Evolutionary conservation across 176 grass and related monocot genomes (phyloP).

Genomic region (Phragmites australis): DNA sequence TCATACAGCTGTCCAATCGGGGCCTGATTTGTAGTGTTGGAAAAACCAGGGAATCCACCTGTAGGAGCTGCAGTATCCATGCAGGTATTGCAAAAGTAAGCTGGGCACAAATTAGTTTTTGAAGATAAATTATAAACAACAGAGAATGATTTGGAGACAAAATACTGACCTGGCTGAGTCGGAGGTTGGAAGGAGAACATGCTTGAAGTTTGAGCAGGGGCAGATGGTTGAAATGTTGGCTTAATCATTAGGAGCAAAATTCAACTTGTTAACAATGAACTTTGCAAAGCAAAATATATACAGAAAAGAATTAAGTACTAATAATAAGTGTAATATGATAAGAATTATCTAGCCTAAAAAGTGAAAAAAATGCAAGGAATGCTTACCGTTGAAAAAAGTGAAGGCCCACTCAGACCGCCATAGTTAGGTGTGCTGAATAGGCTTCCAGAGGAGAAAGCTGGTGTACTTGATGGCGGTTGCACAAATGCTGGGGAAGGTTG

Average conservation of each 20-base stretch:
- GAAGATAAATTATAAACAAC: not conserved
- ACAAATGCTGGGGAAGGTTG: constrained; percentile 48
- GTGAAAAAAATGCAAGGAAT: constrained; percentile 10
- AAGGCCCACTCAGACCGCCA: constrained; percentile 48
- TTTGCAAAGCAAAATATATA: constrained; percentile 21
- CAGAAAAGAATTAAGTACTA: constrained; percentile 14
- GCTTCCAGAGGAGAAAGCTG: constrained; percentile 57
- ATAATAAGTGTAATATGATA: constrained; percentile 23
- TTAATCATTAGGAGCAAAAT: constrained; percentile 36
- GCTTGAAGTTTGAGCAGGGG: constrained; percentile 49
- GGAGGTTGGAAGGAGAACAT: constrained; percentile 64
- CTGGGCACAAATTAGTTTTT: not conserved
- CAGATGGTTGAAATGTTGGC: constrained; percentile 50
- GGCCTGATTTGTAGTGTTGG: constrained; percentile 51
- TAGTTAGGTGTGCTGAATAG: constrained; percentile 49
- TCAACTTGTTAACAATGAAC: constrained; percentile 7
- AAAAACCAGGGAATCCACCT: constrained; percentile 54
- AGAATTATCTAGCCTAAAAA: constrained; percentile 27
- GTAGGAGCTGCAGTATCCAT: constrained; percentile 44
- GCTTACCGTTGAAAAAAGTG: constrained; percentile 59
- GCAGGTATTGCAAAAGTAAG: constrained; percentile 20
- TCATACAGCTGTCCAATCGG: constrained; percentile 71
- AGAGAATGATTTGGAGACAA: constrained; percentile 5
- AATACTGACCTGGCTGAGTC: constrained; percentile 60
- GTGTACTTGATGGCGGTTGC: constrained; percentile 39